These are phyloP conservation scores for Raddia distichophylla DNA, from an alignment of 176 grass and related monocot species.

Conservation along the genomic window DNA sequence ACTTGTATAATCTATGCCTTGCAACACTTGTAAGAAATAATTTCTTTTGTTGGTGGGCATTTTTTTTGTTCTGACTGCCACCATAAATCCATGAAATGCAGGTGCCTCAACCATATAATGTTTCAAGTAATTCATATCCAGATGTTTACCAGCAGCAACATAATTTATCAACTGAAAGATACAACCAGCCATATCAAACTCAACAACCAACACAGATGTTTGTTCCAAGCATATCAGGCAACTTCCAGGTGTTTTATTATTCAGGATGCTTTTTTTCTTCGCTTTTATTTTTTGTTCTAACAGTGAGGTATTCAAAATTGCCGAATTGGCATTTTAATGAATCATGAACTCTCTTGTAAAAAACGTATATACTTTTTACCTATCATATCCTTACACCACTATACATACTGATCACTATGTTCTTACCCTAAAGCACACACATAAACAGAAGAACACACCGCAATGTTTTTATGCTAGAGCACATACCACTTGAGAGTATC, in stretches of 20 bases:
- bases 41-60: slow-evolving; percentile 2
- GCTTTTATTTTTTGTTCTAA: background rate
- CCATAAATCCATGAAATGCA: background rate
- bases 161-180: slow-evolving; percentile 53
- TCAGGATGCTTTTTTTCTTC: background rate
- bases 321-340: too few relatives aligned
- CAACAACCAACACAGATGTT: slow-evolving; percentile 63
- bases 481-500: too few relatives aligned
- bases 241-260: slow-evolving; percentile 61
- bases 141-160: slow-evolving; percentile 55
- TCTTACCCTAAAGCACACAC: too few relatives aligned
- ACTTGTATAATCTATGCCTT: background rate
- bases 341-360: too few relatives aligned
- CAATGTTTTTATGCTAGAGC: too few relatives aligned
- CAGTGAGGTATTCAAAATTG: background rate
- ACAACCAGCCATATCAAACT: slow-evolving; percentile 70
- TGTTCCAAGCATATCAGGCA: slow-evolving; percentile 53
- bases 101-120: slow-evolving; percentile 50
- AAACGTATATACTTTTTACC: too few relatives aligned
- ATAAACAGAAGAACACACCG: too few relatives aligned
- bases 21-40: slow-evolving; percentile 27
- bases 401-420: too few relatives aligned
- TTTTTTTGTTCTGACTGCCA: slow-evolving; percentile 29
- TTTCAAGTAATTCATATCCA: slow-evolving; percentile 47
- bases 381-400: too few relatives aligned